Base-by-base conservation (phyloP, 331 rosid species). In the Acacia pycnantha region DNA sequence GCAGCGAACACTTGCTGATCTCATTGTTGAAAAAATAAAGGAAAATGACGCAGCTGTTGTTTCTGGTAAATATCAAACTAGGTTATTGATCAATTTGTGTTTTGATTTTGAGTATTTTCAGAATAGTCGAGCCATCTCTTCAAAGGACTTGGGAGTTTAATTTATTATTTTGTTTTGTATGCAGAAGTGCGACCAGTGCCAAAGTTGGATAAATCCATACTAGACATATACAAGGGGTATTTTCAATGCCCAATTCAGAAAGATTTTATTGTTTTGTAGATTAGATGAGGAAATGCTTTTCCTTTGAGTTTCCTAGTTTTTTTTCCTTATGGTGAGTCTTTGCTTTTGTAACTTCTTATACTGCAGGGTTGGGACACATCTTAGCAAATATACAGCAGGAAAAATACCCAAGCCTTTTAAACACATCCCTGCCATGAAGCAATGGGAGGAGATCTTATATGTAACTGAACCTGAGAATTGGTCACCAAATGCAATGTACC, bases 401-500 rank as follows among this genome's bases (percentile, higher is more conserved):
- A 90, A 84, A 88, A 59, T 95, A 56, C 98, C 98, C 70, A 91
- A 88, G 83, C 90, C 95, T 58, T 86, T 95, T 77, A 95, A 95
- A 77, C 90, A 78, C 85, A 90, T 95, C 68, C 90, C 97, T 64
- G 80, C 97, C 31, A 79, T 87, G 93, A 73, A 77, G 58, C 89
- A 71, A 12, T 95, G 97, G 98, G 98, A 95, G 79, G 93, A 92
- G 79, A 82, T 88, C 61, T 79, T 95, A 19, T 89, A 93, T 81
- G 31, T 93, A 53, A 95, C 98, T 11, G 94, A 91, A 87, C 98
- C 98, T 58, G 92, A 95, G 77, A 93, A 92, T 15, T 95, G 98
- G 98, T 95, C 98, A 7, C 97, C 98, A 51, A 88, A 89, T 87
- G 98, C 97, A 2, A 79, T 93, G 88, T 95, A 82, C 82, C 98